These are phyloP conservation scores for Neurospora crassa DNA, from an alignment of 2,329 filamentous ascomycete species.

Conservation along the genomic window DNA sequence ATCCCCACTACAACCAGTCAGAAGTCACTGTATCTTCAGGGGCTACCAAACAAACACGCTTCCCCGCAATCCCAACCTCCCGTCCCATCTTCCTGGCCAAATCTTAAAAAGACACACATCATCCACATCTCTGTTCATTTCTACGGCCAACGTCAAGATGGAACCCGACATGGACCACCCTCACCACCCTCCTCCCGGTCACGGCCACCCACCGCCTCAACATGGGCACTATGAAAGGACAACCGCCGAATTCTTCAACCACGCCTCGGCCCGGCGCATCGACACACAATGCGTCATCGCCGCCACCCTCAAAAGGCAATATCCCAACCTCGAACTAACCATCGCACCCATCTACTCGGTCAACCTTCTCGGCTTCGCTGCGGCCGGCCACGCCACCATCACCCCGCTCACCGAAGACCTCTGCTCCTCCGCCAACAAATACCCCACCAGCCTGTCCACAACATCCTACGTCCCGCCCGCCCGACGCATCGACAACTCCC, in stretches of 20 bases:
- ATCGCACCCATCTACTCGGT: slow-evolving; percentile 24
- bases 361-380: slow-evolving; percentile 34
- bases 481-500: slow-evolving; percentile 30
- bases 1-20: neutral
- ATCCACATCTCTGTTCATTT: neutral
- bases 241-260: slow-evolving; percentile 27
- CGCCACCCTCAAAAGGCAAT: slow-evolving; percentile 30
- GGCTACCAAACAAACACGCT: neutral
- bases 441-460: slow-evolving; percentile 4
- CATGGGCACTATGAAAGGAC: slow-evolving; percentile 7
- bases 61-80: neutral
- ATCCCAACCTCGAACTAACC: slow-evolving; percentile 32
- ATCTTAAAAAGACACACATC: neutral
- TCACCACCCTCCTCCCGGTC: neutral
- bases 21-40: neutral
- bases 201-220: neutral
- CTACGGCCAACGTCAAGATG: neutral
- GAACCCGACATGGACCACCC: neutral
- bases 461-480: slow-evolving; percentile 30
- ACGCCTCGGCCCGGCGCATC: slow-evolving; percentile 30
- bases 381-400: slow-evolving; percentile 27
- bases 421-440: slow-evolving; percentile 15
- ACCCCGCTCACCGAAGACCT: slow-evolving; percentile 21
- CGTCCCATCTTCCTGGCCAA: neutral
- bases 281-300: slow-evolving; percentile 35